Evolutionary conservation across 805 yeast species (phyloP), one percentile per base, ranked within the genome.

Genomic region (Zygotorulaspora chibaensis): DNA sequence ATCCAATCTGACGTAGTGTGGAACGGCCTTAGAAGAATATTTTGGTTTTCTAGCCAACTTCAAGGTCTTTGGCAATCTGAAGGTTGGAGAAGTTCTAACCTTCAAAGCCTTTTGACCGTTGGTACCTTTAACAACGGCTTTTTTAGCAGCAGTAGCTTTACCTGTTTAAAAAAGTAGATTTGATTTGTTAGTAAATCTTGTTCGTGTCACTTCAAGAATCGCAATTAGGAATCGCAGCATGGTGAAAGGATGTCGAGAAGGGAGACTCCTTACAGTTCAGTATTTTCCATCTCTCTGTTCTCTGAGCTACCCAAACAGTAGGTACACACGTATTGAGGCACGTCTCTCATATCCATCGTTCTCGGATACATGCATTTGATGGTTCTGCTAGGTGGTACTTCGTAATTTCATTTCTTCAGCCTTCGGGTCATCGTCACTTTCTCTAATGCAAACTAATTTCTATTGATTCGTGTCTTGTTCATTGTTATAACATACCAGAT

Each of bases 51-150:
- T 89, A 63, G 96, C 79, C 69, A 88, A 83, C 73, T 85, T 83
- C 75, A 91, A 81, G 67, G 98, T 93, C 84, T 88, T 87, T 81
- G 99, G 99, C 71, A 85, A 80, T 77, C 90, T 85, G 95, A 93
- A 93, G 69, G 95, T 79, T 70, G 98, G 81, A 62, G 84, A 76
- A 68, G 96, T 87, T 84, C 97, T 89, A 71, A 87, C 93, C 82
- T 90, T 90, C 69, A 81, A 71, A 65, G 86, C 79, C 83, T 89
- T 89, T 75, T 85, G 80, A 67, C 87, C 81, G 82, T 88, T 84
- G 67, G 91, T 80, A 77, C 99, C 99, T 80, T 91, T 93, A 72
- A 85, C 84, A 76, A 87, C 97, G 74, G 97, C 93, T 82, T 91
- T 93, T 84, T 93, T 89, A 75, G 99, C 98, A 76, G 87, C 81